Conservation (phyloP, 148 eudicot species). For the Selenicereus undatus region DNA sequence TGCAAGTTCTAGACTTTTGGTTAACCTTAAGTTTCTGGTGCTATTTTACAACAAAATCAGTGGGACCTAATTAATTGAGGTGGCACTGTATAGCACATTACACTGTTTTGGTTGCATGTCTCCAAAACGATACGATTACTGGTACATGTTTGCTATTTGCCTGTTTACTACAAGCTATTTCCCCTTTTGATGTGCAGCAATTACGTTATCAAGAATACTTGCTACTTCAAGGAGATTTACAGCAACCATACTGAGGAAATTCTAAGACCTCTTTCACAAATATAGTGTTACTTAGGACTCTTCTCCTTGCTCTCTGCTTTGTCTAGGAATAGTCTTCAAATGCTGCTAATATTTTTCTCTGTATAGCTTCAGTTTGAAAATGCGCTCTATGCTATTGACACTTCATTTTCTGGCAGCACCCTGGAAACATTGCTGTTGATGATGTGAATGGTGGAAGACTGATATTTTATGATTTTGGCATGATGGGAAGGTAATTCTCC, state of each 20-base stretch:
- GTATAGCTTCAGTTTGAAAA: neutral
- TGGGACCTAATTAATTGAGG: neutral
- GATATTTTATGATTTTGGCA: constrained; percentile 97
- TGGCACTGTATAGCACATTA: neutral
- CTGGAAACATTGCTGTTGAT: constrained; percentile 98
- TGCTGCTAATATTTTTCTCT: neutral
- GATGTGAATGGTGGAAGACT: constrained; percentile 98
- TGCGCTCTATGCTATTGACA: neutral
- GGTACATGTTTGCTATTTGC: neutral
- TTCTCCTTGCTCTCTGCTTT: neutral
- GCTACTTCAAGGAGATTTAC: neutral
- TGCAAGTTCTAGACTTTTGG: neutral
- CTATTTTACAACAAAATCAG: neutral
- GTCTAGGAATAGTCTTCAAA: neutral
- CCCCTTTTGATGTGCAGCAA: neutral
- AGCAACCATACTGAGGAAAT: neutral
- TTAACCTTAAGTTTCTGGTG: neutral
- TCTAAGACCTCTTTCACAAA: neutral
- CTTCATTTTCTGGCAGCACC: constrained; percentile 58
- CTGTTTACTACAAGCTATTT: neutral
- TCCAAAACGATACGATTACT: neutral
- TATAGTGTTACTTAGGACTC: neutral
- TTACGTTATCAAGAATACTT: neutral
- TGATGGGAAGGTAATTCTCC: constrained; percentile 89
- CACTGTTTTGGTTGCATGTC: neutral